These are phyloP conservation scores for Zarea fungicola DNA, from an alignment of 2,329 filamentous ascomycete species.

Conservation along the genomic window DNA sequence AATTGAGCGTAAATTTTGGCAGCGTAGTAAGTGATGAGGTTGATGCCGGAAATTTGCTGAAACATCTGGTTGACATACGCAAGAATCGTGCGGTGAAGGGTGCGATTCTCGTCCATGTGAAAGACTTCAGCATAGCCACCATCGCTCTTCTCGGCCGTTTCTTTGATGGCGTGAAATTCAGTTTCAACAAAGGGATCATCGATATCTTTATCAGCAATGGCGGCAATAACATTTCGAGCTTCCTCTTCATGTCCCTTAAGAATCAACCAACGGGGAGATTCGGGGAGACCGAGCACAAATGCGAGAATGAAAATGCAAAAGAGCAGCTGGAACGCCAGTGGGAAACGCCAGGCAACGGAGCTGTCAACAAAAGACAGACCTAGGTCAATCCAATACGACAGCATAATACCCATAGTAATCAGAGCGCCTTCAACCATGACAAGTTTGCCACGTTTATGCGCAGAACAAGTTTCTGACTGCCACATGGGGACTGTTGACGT, in stretches of 20 bases:
- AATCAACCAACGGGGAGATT: slow-evolving; percentile 47
- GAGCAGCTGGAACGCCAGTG: slow-evolving; percentile 48
- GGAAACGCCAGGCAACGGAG: slow-evolving; percentile 50
- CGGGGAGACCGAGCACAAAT: slow-evolving; percentile 48
- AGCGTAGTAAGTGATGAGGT: slow-evolving; percentile 60
- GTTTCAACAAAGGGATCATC: slow-evolving; percentile 54
- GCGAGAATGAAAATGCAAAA: slow-evolving; percentile 55
- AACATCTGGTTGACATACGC: slow-evolving; percentile 60
- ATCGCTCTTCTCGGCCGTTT: slow-evolving; percentile 66
- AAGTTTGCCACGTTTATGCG: slow-evolving; percentile 54
- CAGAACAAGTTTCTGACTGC: slow-evolving; percentile 54
- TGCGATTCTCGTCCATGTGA: slow-evolving; percentile 50
- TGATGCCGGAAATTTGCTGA: slow-evolving; percentile 59
- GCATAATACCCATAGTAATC: slow-evolving; percentile 52
- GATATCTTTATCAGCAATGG: slow-evolving; percentile 48
- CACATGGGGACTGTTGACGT: slow-evolving; percentile 55
- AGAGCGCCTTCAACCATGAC: slow-evolving; percentile 57
- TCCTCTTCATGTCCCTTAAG: slow-evolving; percentile 43
- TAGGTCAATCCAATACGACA: slow-evolving; percentile 57
- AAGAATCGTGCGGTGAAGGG: slow-evolving; percentile 54
- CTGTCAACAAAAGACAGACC: slow-evolving; percentile 46
- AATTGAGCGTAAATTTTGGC: slow-evolving; percentile 53
- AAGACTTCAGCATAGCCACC: slow-evolving; percentile 56
- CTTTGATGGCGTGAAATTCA: slow-evolving; percentile 57
- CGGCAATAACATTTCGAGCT: slow-evolving; percentile 41